A percentile compares a stretch with the other conserved stretches of the same genome.
phyloP scores from a whole-genome alignment of 345 rosid species.

The Citrus australasica region DNA sequence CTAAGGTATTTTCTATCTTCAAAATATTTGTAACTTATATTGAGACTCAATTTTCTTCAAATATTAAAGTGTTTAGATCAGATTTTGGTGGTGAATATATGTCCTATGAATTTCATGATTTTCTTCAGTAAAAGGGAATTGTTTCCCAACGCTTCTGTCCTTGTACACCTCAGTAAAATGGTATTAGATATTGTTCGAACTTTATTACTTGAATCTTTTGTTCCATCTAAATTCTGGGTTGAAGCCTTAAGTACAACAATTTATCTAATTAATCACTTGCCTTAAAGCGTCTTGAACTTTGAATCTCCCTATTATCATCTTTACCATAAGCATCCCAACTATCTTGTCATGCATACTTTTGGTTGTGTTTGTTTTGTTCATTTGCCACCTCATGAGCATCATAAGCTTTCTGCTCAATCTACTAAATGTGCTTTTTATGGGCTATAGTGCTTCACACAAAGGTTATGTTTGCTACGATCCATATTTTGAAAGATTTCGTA shows the following conservation, averaged over 20 bases:
- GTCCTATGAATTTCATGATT: too few relatives aligned
- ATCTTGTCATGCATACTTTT: background rate
- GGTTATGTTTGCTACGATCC: background rate
- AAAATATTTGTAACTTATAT: too few relatives aligned
- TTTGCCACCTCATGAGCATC: background rate
- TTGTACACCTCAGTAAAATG: too few relatives aligned
- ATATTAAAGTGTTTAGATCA: too few relatives aligned
- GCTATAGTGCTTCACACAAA: background rate
- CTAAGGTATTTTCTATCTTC: too few relatives aligned
- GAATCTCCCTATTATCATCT: background rate
- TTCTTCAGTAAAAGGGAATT: too few relatives aligned
- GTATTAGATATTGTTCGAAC: too few relatives aligned
- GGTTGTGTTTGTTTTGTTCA: background rate
- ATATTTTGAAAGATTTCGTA: background rate
- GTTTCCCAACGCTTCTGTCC: too few relatives aligned
- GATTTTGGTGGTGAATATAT: too few relatives aligned
- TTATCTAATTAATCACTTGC: conserved; percentile 8
- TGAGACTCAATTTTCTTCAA: too few relatives aligned
- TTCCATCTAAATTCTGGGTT: too few relatives aligned
- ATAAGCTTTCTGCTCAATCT: background rate
- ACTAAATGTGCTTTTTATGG: background rate
- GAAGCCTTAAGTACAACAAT: background rate
- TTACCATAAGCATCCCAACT: background rate
- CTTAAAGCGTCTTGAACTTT: background rate
- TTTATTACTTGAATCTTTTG: too few relatives aligned